phyloP scores from a whole-genome alignment of 106 monocot species.

The Dioscorea dumetorum region DNA sequence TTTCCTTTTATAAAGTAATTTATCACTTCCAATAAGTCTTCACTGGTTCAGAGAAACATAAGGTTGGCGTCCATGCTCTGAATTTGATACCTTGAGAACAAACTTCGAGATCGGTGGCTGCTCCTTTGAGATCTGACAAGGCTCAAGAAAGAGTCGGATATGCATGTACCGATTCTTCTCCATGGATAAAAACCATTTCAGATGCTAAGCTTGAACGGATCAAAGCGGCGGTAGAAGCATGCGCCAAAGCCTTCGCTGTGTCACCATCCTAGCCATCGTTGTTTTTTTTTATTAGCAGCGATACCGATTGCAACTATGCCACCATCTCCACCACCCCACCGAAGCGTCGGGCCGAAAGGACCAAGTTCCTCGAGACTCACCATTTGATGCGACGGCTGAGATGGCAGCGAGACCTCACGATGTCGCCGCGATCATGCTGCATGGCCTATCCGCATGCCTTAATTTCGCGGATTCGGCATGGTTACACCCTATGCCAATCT shows the following conservation, averaged over 20 bases:
- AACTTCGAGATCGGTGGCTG: slow-evolving; percentile 73
- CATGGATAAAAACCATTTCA: slow-evolving; percentile 78
- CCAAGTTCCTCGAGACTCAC: slow-evolving; percentile 41
- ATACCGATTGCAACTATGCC: neutral
- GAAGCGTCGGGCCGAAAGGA: slow-evolving; percentile 29
- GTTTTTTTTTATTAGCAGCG: too few species aligned
- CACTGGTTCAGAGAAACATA: slow-evolving; percentile 62
- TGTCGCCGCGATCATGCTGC: neutral
- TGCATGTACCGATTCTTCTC: slow-evolving; percentile 74
- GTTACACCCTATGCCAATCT: slow-evolving; percentile 10
- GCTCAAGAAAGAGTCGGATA: slow-evolving; percentile 79
- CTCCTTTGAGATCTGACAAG: slow-evolving; percentile 54
- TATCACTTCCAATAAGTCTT: too few species aligned
- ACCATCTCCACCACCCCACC: slow-evolving; percentile 25
- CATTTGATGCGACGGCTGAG: slow-evolving; percentile 14
- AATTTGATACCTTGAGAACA: slow-evolving; percentile 55
- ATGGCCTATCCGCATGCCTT: slow-evolving; percentile 12
- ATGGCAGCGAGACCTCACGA: neutral
- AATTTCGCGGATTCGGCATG: too few species aligned
- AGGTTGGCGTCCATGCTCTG: slow-evolving; percentile 49
- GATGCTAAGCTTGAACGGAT: slow-evolving; percentile 77
- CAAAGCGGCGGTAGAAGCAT: slow-evolving; percentile 76
- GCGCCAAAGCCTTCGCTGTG: slow-evolving; percentile 71
- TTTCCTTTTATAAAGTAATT: too few species aligned
- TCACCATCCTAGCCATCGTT: slow-evolving; percentile 87